These are phyloP conservation scores for Vitis cinerea DNA, from an alignment of 164 flowering plant species.

Conservation along the genomic window DNA sequence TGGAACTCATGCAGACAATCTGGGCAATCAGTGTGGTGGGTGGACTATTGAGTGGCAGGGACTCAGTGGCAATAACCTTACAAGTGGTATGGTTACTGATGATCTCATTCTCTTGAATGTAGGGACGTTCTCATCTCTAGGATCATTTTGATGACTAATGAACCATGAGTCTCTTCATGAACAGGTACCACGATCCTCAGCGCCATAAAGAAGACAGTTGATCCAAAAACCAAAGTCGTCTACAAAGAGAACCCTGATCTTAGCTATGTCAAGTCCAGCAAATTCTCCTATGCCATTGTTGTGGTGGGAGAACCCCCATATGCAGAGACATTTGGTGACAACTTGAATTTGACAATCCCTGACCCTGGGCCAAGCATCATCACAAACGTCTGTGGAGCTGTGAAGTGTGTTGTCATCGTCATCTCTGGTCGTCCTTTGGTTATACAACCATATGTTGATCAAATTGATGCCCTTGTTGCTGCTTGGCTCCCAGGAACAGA, in stretches of 20 bases:
- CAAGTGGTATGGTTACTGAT: conserved; percentile 15
- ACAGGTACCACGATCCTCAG: conserved; percentile 31
- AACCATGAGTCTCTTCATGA: background rate
- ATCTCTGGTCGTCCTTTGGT: conserved; percentile 36
- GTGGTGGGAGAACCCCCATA: conserved; percentile 33
- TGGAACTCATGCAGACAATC: conserved; percentile 33
- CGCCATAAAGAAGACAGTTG: conserved; percentile 29
- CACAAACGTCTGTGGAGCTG: conserved; percentile 22
- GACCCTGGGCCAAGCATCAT: conserved; percentile 28
- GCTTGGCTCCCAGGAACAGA: conserved; percentile 39
- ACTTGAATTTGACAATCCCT: conserved; percentile 22
- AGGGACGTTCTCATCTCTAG: no score
- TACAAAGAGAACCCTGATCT: conserved; percentile 24
- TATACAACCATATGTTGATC: conserved; percentile 18
- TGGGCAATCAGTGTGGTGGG: conserved; percentile 38
- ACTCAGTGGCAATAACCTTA: conserved; percentile 30
- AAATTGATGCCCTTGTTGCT: conserved; percentile 29
- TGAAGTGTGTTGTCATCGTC: conserved; percentile 25
- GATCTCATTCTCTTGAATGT: background rate
- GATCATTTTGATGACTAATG: no score
- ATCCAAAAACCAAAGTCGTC: conserved; percentile 21
- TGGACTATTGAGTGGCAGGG: conserved; percentile 39
- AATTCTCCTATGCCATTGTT: conserved; percentile 28
- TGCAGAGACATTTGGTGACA: conserved; percentile 29
- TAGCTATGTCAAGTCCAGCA: conserved; percentile 17